phyloP scores from a whole-genome alignment of 352 stramenopile genomes.

The Phytophthora citrophthora region DNA sequence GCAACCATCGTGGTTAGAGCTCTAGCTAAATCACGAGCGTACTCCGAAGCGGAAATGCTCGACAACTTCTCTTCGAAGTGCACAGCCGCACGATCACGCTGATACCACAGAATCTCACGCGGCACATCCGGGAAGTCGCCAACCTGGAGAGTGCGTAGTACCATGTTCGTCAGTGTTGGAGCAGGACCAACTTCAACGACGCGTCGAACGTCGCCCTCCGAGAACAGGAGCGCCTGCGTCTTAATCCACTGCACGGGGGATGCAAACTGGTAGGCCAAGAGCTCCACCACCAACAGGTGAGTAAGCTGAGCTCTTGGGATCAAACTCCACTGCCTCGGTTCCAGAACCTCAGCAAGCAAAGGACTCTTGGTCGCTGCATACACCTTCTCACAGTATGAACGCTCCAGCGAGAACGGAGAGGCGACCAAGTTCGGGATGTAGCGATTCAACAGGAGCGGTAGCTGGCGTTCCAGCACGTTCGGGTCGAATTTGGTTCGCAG shows the following conservation, averaged over 20 bases:
- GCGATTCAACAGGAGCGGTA: constrained; percentile 69
- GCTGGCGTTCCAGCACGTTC: constrained; percentile 67
- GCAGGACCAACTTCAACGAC: constrained; percentile 87
- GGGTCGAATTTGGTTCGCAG: constrained; percentile 76
- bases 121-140: constrained; percentile 60
- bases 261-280: constrained; percentile 90
- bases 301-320: constrained; percentile 69
- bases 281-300: constrained; percentile 83
- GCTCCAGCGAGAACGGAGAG: constrained; percentile 76
- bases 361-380: constrained; percentile 75
- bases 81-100: constrained; percentile 80
- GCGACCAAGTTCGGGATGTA: constrained; percentile 91
- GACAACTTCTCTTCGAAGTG: constrained; percentile 77
- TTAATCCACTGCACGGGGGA: constrained; percentile 92
- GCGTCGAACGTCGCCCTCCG: constrained; percentile 55
- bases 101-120: constrained; percentile 84
- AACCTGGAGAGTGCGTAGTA: constrained; percentile 69
- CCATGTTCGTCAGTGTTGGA: constrained; percentile 87
- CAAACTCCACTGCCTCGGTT: constrained; percentile 73
- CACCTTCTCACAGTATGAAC: constrained; percentile 78
- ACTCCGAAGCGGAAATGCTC: constrained; percentile 73
- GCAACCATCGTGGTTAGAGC: constrained; percentile 9
- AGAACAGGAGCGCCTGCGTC: constrained; percentile 83
- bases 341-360: constrained; percentile 66
- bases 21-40: constrained; percentile 38